Conservation (phyloP, 2,329 filamentous ascomycete genomes). For the Aspergillus texensis region DNA sequence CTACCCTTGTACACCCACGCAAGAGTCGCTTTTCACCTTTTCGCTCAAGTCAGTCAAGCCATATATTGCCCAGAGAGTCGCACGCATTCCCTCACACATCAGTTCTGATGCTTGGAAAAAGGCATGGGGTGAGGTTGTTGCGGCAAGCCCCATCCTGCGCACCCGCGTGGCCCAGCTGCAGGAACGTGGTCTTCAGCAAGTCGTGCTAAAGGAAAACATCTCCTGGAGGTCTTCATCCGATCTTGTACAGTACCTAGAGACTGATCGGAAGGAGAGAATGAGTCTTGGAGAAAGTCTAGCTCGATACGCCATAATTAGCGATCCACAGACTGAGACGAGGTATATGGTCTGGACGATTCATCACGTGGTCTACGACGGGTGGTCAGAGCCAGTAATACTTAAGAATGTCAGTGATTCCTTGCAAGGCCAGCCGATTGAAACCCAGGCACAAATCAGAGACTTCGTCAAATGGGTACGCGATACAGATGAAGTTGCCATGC, state of each 20-base stretch:
- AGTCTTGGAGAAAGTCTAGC: constrained; percentile 39
- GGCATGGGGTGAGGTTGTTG: constrained; percentile 48
- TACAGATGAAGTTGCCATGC: constrained; percentile 43
- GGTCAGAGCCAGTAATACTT: constrained; percentile 44
- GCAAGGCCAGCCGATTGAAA: constrained; percentile 20
- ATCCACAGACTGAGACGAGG: constrained; percentile 24
- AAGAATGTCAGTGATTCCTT: constrained; percentile 35
- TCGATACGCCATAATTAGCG: constrained; percentile 38
- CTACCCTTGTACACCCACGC: constrained; percentile 45
- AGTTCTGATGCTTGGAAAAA: constrained; percentile 42
- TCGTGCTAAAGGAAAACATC: constrained; percentile 37
- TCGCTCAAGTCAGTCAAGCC: constrained; percentile 47
- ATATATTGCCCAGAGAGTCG: constrained; percentile 50
- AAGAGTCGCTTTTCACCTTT: constrained; percentile 50
- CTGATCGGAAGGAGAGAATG: constrained; percentile 32
- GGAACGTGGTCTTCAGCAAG: constrained; percentile 38
- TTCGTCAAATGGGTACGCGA: constrained; percentile 54
- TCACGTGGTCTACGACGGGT: constrained; percentile 57
- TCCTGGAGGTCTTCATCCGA: constrained; percentile 33
- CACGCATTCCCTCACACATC: constrained; percentile 39
- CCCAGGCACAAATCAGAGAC: constrained; percentile 43
- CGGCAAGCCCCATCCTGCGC: constrained; percentile 48
- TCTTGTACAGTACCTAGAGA: constrained; percentile 30
- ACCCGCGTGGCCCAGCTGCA: constrained; percentile 46
- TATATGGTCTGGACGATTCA: constrained; percentile 55